Evolutionary conservation across 768 basidiomycete species (phyloP), one percentile per base, ranked within the genome.

Genomic region (Collybiopsis confluens): DNA sequence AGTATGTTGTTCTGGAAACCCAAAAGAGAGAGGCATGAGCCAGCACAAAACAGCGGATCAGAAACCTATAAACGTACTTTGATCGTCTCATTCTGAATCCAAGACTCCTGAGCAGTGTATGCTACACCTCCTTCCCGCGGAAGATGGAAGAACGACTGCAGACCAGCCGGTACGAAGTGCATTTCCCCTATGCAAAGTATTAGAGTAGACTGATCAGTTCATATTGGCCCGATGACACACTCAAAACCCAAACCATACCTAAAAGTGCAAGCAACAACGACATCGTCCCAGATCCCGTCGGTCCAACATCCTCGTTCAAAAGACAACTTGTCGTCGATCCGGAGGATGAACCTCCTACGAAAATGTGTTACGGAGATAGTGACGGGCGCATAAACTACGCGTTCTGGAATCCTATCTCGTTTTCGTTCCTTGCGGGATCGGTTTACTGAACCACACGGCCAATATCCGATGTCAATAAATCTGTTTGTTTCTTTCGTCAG

Each of bases 101-200:
- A 95, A 4, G 86, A 83, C 62, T 91, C 89, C 65, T 95, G 91
- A 2, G 86, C 85, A 9, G 86, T 86, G 64, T 89, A 92, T 1
- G 89, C 83, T 37, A 94, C 77, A 4, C 90, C 89, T 1, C 76
- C 75, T 4, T 70, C 70, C 2, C 89, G 73, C 13, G 90, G 90
- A 4, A 92, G 77, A 57, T 79, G 81, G 65, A 76, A 88, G 76
- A 79, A 86, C 0, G 87, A 81, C 35, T 79, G 76, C 0, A 77
- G 71, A 6, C 69, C 64, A 5, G 70, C 68, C 1, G 76, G 78
- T 8, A 76, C 65, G 60, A 81, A 83, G 61, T 86, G 83, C 82
- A 89, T 81, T 56, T 76, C 74, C 24, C 73, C 73, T 23, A 74
- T 64, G 2, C 6, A 27, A 18, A n/a, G n/a, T n/a, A n/a, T n/a